Evolutionary conservation across 495 filamentous ascomycete genomes (phyloP).

Genomic region (Chlorociboria aeruginascens): DNA sequence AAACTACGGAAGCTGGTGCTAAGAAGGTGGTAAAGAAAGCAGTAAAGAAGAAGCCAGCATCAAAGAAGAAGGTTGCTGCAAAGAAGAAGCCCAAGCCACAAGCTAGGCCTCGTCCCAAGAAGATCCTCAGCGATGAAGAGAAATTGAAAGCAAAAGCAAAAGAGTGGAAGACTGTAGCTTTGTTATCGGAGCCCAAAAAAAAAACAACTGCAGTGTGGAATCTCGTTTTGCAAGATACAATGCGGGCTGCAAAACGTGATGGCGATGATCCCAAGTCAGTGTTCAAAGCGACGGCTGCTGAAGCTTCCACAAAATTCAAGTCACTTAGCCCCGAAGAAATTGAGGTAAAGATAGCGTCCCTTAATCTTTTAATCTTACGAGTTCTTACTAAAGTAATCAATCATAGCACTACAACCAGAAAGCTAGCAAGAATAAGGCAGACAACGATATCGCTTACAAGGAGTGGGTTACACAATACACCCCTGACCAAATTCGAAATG

Average conservation of each 20-base stretch:
- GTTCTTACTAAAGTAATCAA: slow-evolving; percentile 1
- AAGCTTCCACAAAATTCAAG: slow-evolving; percentile 12
- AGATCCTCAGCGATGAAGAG: slow-evolving; percentile 2
- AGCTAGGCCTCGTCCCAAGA: slow-evolving; percentile 6
- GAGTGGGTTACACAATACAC: slow-evolving; percentile 45
- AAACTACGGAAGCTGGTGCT: background rate
- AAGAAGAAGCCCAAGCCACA: slow-evolving; percentile 9
- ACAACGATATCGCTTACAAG: slow-evolving; percentile 28
- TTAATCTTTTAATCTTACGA: background rate
- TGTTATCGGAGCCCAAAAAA: background rate
- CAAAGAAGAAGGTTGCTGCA: slow-evolving; percentile 6
- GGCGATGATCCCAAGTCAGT: background rate
- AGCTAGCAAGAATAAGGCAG: slow-evolving; percentile 34
- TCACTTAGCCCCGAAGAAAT: slow-evolving; percentile 8
- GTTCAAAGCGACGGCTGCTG: background rate
- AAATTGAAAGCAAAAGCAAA: slow-evolving; percentile 3
- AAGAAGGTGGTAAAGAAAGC: slow-evolving; percentile 7
- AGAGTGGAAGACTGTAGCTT: slow-evolving; percentile 1
- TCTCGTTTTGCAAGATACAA: background rate
- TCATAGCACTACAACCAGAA: slow-evolving; percentile 40
- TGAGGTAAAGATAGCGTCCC: slow-evolving; percentile 10
- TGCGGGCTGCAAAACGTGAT: background rate
- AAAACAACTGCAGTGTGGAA: background rate
- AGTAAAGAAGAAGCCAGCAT: slow-evolving; percentile 6
- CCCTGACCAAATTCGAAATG: slow-evolving; percentile 41